phyloP scores from a whole-genome alignment of 441 rosid genomes.

The Aquilaria agallochum region DNA sequence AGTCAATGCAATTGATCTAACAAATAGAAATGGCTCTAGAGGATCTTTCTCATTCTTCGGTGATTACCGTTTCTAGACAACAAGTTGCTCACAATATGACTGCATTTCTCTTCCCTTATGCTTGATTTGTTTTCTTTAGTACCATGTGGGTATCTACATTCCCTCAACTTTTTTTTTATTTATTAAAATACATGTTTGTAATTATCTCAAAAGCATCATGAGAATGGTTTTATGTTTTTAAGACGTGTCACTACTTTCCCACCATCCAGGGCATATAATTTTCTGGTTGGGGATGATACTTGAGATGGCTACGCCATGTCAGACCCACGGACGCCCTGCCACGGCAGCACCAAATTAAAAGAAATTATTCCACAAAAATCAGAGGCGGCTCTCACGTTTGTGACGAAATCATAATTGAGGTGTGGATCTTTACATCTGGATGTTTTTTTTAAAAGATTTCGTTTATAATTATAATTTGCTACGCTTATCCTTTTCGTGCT shows the following conservation, averaged over 20 bases:
- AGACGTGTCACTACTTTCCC: slow-evolving; percentile 23
- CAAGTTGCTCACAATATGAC: no score
- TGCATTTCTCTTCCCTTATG: neutral
- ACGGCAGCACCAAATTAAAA: neutral
- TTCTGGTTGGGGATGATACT: slow-evolving; percentile 25
- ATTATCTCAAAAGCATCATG: slow-evolving; percentile 17
- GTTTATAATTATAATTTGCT: neutral
- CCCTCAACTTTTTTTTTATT: slow-evolving; percentile 2
- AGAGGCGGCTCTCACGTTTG: slow-evolving; percentile 1
- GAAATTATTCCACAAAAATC: slow-evolving; percentile 2
- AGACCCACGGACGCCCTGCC: slow-evolving; percentile 25
- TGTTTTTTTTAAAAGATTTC: slow-evolving; percentile 8
- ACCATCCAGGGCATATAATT: slow-evolving; percentile 13
- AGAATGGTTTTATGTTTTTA: neutral
- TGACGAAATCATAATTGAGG: slow-evolving; percentile 12
- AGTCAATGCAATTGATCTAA: no score
- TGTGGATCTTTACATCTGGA: slow-evolving; percentile 25
- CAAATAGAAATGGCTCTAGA: no score
- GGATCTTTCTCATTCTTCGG: no score
- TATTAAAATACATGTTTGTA: slow-evolving; percentile 14
- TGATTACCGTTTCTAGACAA: no score
- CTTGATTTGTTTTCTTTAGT: neutral
- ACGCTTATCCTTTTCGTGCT: no score
- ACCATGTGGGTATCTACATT: slow-evolving; percentile 20
- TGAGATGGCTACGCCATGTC: slow-evolving; percentile 32